These are phyloP conservation scores for Talaromyces sp. DNA, from an alignment of 2,329 filamentous ascomycete genomes.

Conservation along the genomic window DNA sequence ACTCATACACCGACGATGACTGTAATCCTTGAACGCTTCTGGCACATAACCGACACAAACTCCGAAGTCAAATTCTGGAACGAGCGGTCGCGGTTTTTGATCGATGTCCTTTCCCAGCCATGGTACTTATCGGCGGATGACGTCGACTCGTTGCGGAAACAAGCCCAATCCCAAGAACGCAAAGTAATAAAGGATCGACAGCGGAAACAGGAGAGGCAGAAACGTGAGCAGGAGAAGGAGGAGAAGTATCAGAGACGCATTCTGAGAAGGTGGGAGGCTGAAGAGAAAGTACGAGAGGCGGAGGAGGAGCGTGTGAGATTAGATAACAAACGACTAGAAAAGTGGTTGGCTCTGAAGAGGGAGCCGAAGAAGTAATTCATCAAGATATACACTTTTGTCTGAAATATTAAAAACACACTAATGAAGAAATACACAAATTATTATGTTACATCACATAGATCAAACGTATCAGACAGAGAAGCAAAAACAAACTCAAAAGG, in stretches of 20 bases:
- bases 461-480: neutral
- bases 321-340: conserved; percentile 26
- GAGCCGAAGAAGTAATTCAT: neutral
- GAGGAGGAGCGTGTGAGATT: conserved; percentile 32
- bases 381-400: neutral
- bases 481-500: neutral
- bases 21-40: conserved; percentile 53
- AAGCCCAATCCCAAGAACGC: conserved; percentile 40
- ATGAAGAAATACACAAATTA: neutral
- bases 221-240: conserved; percentile 29
- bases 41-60: conserved; percentile 49
- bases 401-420: neutral
- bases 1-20: conserved; percentile 39
- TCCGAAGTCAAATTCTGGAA: conserved; percentile 55
- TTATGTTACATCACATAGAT: conserved; percentile 3
- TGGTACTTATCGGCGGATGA: conserved; percentile 52
- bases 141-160: conserved; percentile 41
- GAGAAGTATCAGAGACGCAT: conserved; percentile 30
- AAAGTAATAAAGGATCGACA: conserved; percentile 37
- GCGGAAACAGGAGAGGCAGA: conserved; percentile 28
- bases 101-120: conserved; percentile 49
- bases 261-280: conserved; percentile 31
- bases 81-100: conserved; percentile 49
- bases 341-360: conserved; percentile 7
- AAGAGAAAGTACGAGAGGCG: conserved; percentile 40